Evolutionary conservation across 2,329 filamentous ascomycete genomes (phyloP).

Genomic region (Clonostachys byssicola): DNA sequence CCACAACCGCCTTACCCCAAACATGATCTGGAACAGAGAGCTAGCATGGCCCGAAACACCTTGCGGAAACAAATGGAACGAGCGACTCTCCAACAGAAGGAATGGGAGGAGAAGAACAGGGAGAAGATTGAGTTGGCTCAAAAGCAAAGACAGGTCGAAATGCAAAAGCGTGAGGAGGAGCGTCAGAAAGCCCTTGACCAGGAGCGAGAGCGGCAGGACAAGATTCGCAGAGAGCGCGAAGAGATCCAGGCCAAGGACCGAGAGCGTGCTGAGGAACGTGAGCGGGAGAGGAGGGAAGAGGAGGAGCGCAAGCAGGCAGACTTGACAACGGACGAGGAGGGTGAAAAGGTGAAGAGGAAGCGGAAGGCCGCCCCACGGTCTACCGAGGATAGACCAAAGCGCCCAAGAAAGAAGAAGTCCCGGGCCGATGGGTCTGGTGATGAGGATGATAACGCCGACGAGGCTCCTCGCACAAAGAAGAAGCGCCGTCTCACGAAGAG

Average conservation of each 20-base stretch:
- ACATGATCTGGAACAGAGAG: constrained; percentile 86
- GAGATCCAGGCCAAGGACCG: constrained; percentile 75
- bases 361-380: constrained; percentile 47
- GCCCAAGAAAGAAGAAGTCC: constrained; percentile 56
- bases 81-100: constrained; percentile 76
- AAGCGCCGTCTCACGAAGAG: constrained; percentile 52
- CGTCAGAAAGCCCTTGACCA: constrained; percentile 62
- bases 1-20: constrained; percentile 81
- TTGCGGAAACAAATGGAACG: constrained; percentile 89
- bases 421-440: constrained; percentile 19
- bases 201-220: constrained; percentile 70
- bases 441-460: constrained; percentile 36
- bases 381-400: constrained; percentile 35
- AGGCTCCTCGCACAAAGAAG: constrained; percentile 51
- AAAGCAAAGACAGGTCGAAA: constrained; percentile 74
- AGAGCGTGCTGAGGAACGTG: constrained; percentile 66
- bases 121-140: constrained; percentile 80
- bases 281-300: constrained; percentile 58
- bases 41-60: constrained; percentile 95
- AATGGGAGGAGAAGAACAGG: constrained; percentile 92
- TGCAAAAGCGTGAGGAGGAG: constrained; percentile 73
- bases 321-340: constrained; percentile 78
- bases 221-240: constrained; percentile 82
- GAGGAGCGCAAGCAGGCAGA: constrained; percentile 61
- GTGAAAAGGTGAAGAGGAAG: constrained; percentile 76